Evolutionary conservation across 2,329 filamentous ascomycete genomes (phyloP), one percentile per base, ranked within the genome.

Genomic region (Aspergillus texensis): DNA sequence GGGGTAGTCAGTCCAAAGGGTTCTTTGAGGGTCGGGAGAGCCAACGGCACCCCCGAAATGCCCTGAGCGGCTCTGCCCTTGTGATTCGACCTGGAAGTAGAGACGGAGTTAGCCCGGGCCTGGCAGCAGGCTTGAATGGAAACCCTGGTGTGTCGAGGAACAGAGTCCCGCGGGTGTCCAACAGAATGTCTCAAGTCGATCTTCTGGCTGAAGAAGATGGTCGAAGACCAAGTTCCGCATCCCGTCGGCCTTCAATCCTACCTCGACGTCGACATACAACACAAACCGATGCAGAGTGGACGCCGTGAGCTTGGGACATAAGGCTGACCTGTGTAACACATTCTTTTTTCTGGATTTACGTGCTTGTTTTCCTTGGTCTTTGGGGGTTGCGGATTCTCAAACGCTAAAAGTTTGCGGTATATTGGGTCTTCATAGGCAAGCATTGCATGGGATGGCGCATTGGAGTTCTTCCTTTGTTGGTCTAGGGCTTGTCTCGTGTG

Each of bases 1-100:
- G 79, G 46, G 68, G 73, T n/a, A 75, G 73, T 32, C 77, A 78
- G 46, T 74, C 79, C 12, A 77, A 77, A 53, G 72, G 71, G 46
- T 77, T 77, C 16, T 74, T 77, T 34, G 77, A 80, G 39, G 77
- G 75, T 5, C 74, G 77, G 43, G 79, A 81, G 34, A 74, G 75
- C 32, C 75, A 76, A n/a, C 75, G 78, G 24, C 78, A 78, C 52
- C 71, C 76, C 19, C 75, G 77, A 21, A 78, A 75, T 43, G 74
- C 73, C 21, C 71, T 80, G 26, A 78, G 74, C 64, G 73, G 75
- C 24, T 77, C 77, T 34, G 73, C 73, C 12, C 67, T 79, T 26
- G 72, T 67, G 14, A 69, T 80, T 45, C 73, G 80, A 50, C 79
- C 80, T 28, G 74, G 74, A 19, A 82, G 80, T 65, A 74, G 79